phyloP scores from a whole-genome alignment of 169 alveolate genomes.

The Perkinsus olseni region DNA sequence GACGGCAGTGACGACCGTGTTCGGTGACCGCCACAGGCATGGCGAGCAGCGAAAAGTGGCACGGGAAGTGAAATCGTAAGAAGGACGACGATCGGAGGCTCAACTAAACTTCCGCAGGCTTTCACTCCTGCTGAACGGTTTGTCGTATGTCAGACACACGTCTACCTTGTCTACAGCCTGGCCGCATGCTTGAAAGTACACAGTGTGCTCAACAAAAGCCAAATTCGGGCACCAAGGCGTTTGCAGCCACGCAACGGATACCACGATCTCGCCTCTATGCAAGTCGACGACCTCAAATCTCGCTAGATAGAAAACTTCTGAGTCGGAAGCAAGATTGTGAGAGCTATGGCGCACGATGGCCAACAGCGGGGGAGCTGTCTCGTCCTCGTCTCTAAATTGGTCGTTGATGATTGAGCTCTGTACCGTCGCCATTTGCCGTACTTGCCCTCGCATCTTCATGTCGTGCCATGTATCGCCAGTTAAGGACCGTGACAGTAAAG shows the following conservation, averaged over 20 bases:
- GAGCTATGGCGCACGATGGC: background rate
- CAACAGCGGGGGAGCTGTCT: background rate
- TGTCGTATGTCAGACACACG: background rate
- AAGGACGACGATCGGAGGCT: background rate
- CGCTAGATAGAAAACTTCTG: background rate
- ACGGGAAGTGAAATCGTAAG: background rate
- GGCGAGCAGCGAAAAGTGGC: no score
- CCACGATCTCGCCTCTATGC: background rate
- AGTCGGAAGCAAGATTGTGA: background rate
- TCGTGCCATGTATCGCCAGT: background rate
- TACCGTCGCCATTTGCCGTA: background rate
- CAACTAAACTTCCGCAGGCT: background rate
- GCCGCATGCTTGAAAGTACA: background rate
- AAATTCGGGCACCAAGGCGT: background rate
- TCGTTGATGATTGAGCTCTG: background rate
- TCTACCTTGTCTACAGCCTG: background rate
- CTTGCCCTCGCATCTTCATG: background rate
- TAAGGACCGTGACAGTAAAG: background rate
- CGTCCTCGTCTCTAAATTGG: background rate
- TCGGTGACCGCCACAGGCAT: no score
- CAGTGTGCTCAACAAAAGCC: background rate
- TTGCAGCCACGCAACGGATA: background rate
- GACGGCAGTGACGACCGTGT: no score
- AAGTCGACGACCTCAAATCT: background rate
- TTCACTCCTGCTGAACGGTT: background rate